Percentiles rank a stretch among this genome's conserved stretches.
These are phyloP conservation scores for Croton setiger DNA, from an alignment of 441 rosid species.

Conservation along the genomic window DNA sequence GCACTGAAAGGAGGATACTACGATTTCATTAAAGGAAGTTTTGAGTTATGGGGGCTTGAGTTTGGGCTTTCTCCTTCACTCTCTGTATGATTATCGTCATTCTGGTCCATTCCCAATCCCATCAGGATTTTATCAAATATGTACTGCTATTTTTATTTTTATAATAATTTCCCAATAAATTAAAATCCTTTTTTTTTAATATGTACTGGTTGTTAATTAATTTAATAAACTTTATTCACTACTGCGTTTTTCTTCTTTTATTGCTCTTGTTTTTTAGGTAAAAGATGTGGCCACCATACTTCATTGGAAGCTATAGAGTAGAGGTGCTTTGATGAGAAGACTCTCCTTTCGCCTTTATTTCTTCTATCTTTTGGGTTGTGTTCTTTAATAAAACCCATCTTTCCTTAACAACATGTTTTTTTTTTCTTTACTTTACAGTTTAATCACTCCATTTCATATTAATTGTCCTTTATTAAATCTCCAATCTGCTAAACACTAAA, in stretches of 20 bases:
- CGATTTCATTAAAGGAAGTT: conserved; percentile 60
- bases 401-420: conserved; percentile 14
- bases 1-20: conserved; percentile 73
- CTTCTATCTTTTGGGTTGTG: conserved; percentile 18
- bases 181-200: background rate
- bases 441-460: background rate
- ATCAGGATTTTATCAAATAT: conserved; percentile 11
- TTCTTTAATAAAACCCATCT: conserved; percentile 14
- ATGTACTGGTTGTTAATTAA: too few species aligned
- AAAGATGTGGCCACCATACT: conserved; percentile 77
- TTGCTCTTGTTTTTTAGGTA: conserved; percentile 42
- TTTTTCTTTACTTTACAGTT: conserved; percentile 3
- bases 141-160: background rate
- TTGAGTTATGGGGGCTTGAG: conserved; percentile 82
- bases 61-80: conserved; percentile 47
- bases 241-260: conserved; percentile 27
- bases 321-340: conserved; percentile 37
- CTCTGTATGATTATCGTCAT: conserved; percentile 45
- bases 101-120: background rate
- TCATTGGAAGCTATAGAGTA: conserved; percentile 73
- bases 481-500: too few species aligned
- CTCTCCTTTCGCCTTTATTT: conserved; percentile 14
- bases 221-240: conserved; percentile 37
- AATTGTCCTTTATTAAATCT: too few species aligned
- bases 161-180: too few species aligned